A percentile compares a stretch with the other conserved stretches of the same genome.
phyloP scores from a whole-genome alignment of 148 eudicot genomes.

The Polygonum aviculare region DNA sequence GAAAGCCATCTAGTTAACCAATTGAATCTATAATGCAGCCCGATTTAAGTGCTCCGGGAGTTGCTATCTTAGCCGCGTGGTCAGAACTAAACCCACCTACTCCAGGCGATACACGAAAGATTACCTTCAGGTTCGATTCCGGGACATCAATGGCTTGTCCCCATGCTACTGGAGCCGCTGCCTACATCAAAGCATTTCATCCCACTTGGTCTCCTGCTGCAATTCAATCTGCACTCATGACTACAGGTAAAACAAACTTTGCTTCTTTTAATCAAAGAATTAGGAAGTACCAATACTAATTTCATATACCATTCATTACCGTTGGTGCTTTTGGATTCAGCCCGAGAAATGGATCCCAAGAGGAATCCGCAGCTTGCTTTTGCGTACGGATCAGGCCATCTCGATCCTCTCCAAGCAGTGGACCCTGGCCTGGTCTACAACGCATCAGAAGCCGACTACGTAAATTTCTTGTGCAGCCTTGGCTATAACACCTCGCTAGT shows the following conservation, averaged over 20 bases:
- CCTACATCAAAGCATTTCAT: conserved; percentile 23
- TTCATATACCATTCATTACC: no score
- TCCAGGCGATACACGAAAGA: conserved; percentile 20
- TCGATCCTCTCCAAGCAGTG: conserved; percentile 20
- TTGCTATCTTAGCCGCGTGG: conserved; percentile 32
- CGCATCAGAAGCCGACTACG: conserved; percentile 19
- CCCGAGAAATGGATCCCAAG: conserved; percentile 15
- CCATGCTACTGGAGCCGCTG: conserved; percentile 28
- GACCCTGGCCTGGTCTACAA: conserved; percentile 31
- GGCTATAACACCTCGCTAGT: conserved; percentile 13
- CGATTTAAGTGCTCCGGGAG: conserved; percentile 37
- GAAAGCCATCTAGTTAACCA: not conserved
- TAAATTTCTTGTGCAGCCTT: conserved; percentile 25
- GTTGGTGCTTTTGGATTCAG: conserved; percentile 2
- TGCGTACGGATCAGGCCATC: conserved; percentile 31
- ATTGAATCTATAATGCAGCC: conserved; percentile 19
- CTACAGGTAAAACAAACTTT: conserved; percentile 17
- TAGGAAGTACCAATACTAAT: no score
- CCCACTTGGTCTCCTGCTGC: conserved; percentile 35
- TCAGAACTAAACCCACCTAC: conserved; percentile 15
- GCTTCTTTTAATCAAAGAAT: no score
- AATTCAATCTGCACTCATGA: conserved; percentile 37
- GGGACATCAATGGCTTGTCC: conserved; percentile 46
- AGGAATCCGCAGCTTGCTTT: conserved; percentile 19
- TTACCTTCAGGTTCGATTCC: conserved; percentile 14